Percentiles rank a stretch among this genome's conserved stretches.
phyloP scores from a whole-genome alignment of 2,329 filamentous ascomycete species.

The Colletotrichum karsti region DNA sequence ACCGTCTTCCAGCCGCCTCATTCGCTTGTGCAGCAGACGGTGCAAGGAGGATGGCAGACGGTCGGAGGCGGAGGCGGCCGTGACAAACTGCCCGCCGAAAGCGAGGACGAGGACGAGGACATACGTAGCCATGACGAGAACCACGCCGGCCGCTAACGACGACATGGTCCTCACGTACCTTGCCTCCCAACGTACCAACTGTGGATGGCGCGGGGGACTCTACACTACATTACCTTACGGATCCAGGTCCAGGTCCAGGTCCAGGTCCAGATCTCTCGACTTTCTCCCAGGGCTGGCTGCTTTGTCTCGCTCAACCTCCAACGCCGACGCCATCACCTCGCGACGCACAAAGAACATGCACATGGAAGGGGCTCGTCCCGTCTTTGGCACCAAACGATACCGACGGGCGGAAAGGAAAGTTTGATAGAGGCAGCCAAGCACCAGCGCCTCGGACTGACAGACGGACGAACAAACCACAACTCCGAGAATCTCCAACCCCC shows the following conservation, averaged over 20 bases:
- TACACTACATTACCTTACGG: background rate
- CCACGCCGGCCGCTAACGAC: background rate
- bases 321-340: background rate
- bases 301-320: background rate
- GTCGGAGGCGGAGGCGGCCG: background rate
- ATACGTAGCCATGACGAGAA: conserved; percentile 17
- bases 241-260: background rate
- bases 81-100: background rate
- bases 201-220: conserved; percentile 15
- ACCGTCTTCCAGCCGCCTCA: background rate
- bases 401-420: background rate
- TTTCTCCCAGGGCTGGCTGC: background rate
- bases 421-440: background rate
- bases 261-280: conserved; percentile 10
- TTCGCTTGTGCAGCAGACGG: too few relatives aligned
- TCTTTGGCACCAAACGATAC: background rate
- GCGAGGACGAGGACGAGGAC: conserved; percentile 1
- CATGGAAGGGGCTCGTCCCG: conserved; percentile 22
- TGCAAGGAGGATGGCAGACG: background rate
- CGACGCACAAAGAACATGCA: conserved; percentile 23
- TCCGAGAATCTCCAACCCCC: background rate
- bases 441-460: background rate
- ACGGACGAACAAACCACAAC: background rate
- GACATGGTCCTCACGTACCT: conserved; percentile 5
- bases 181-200: background rate